A percentile compares a stretch with the other conserved stretches of the same genome.
Conservation (phyloP, 2,329 filamentous ascomycete species). For the Chaetomium globosum region DNA sequence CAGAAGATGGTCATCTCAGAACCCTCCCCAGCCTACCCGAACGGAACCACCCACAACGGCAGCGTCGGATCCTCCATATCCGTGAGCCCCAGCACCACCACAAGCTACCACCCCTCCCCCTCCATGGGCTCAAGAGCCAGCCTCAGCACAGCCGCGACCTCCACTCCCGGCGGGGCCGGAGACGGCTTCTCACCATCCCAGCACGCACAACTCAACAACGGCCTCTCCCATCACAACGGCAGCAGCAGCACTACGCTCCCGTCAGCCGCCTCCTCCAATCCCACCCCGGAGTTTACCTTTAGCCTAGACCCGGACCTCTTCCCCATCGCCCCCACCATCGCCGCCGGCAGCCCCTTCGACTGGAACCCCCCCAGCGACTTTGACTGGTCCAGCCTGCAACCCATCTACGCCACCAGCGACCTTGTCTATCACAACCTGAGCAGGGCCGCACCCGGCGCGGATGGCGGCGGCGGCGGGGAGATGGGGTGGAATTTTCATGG, state of each 20-base stretch:
- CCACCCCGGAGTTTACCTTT: constrained; percentile 3
- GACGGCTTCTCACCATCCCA: not conserved
- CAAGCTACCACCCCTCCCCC: constrained; percentile 16
- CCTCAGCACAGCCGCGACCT: not conserved
- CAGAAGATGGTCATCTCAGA: constrained; percentile 11
- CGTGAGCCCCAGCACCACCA: not conserved
- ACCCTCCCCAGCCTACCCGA: not conserved
- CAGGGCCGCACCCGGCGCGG: not conserved
- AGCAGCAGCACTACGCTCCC: not conserved
- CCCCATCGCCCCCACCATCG: not conserved
- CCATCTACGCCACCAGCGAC: constrained; percentile 60
- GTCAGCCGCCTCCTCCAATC: not conserved
- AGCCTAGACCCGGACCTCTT: constrained; percentile 17
- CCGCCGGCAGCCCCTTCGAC: constrained; percentile 33
- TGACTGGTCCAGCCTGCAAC: constrained; percentile 55
- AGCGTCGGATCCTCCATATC: not conserved
- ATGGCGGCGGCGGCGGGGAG: not conserved
- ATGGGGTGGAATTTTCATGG: not conserved
- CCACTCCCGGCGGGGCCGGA: not conserved
- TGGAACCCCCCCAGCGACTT: constrained; percentile 51
- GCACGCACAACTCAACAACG: not conserved
- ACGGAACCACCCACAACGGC: constrained; percentile 8
- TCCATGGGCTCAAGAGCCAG: not conserved
- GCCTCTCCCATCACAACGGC: not conserved
- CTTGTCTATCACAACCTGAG: constrained; percentile 59